Evolutionary conservation across 2,329 filamentous ascomycete species (phyloP).

Genomic region (Beauveria sp.): DNA sequence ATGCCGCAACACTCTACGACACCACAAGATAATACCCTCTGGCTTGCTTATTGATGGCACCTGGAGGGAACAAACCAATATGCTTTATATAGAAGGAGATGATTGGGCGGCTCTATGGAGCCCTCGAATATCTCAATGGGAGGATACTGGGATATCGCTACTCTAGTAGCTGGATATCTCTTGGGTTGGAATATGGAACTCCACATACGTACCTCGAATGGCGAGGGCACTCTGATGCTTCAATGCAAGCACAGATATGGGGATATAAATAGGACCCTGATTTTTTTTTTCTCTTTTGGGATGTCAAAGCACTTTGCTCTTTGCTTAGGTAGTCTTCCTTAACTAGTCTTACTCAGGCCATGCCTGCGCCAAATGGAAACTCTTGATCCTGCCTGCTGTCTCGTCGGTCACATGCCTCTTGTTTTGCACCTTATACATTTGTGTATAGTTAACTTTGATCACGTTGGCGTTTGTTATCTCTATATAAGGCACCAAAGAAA

Average conservation of each 20-base stretch:
- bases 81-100: constrained; percentile 2
- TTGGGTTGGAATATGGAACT: not conserved
- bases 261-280: constrained; percentile 11
- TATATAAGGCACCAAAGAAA: not conserved
- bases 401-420: not conserved
- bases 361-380: constrained; percentile 8
- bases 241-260: not conserved
- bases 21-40: not conserved
- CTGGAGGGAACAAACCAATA: not conserved
- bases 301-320: not conserved
- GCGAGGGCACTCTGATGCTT: constrained; percentile 1
- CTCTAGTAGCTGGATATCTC: not conserved
- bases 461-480: too few species aligned
- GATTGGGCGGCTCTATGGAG: not conserved
- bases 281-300: constrained; percentile 9
- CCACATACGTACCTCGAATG: not conserved
- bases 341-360: not conserved
- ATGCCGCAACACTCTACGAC: constrained; percentile 6
- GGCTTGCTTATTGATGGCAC: not conserved
- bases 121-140: not conserved
- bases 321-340: constrained; percentile 9
- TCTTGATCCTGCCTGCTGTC: not conserved
- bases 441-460: too few species aligned
- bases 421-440: too few species aligned
- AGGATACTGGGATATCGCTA: not conserved